Evolutionary conservation across 2,329 filamentous ascomycete species (phyloP), one percentile per base, ranked within the genome.

Genomic region (Trichoderma gracile): DNA sequence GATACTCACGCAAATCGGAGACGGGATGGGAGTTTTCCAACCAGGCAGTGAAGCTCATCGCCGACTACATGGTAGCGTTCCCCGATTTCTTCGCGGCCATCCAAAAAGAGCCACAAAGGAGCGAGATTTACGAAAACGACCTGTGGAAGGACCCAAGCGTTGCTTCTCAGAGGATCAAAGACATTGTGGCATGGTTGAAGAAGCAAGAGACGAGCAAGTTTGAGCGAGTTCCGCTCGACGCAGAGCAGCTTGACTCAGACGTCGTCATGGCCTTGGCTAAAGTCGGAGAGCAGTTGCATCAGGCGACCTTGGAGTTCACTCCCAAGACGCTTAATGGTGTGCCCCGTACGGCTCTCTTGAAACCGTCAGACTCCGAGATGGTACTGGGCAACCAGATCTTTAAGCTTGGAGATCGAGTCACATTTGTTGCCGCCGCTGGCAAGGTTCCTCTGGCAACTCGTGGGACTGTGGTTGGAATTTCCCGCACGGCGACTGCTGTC

Each of bases 11-110:
- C 71, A 95, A 95, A 73, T 89, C 88, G 4, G 82, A 87, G 14
- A 90, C 87, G 30, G 95, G 96, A 6, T 99, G 96, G 96, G 95
- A 99, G 76, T 99, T 97, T 75, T 97, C 93, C 72, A 84, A 86
- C 56, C 89, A 91, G 69, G 93, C 95, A 1, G 83, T 97, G 64
- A 84, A 89, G 52, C 79, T 99, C 61, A 86, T 99, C 60, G 85
- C 88, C 47, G 85, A 92, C 69, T 99, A 98, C 76, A 97, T 98
- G 90, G 88, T 89, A 65, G 89, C 87, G 17, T 99, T 99, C 77
- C 95, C 95, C 0, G 92, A 97, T 65, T 98, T 99, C 77, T 94
- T 99, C 73, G 92, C 90, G 9, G 92, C 88, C 4, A 92, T 99
- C 68, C 89, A 93, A 75, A 83, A 84, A 66, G 94, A 97, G 69